Evolutionary conservation across 106 monocot genomes (phyloP).

Genomic region (Alisma plantagoaquatica): DNA sequence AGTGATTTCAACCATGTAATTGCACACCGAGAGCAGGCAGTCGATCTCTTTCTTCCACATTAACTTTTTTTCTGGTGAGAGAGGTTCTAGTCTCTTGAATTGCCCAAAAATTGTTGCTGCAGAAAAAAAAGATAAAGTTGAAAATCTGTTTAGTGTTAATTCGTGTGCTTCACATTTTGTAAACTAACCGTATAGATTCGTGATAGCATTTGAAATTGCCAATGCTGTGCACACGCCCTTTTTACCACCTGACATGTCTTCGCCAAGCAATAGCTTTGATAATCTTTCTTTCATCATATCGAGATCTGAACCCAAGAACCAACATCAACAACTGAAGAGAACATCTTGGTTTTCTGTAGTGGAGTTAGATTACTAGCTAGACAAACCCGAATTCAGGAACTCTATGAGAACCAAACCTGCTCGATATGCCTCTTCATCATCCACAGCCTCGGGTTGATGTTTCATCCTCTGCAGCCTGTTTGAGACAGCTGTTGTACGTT

Average conservation of each 20-base stretch:
- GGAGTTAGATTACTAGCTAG: too few species aligned
- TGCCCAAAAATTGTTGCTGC: constrained; percentile 76
- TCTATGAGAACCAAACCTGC: too few species aligned
- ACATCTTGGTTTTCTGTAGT: too few species aligned
- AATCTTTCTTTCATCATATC: constrained; percentile 76
- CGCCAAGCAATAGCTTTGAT: constrained; percentile 80
- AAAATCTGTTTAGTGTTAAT: background rate
- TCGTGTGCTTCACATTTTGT: background rate
- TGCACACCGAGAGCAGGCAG: constrained; percentile 69
- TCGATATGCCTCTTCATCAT: background rate
- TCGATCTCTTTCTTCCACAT: constrained; percentile 89
- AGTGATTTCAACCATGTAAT: constrained; percentile 54
- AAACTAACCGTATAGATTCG: constrained; percentile 77
- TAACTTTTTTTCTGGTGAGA: constrained; percentile 47
- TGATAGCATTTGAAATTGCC: constrained; percentile 85
- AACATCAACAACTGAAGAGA: too few species aligned
- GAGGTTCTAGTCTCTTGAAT: constrained; percentile 60
- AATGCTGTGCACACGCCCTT: constrained; percentile 69
- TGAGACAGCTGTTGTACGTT: background rate
- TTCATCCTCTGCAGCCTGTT: background rate
- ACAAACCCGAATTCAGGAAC: too few species aligned
- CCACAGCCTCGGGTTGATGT: background rate
- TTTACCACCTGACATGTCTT: constrained; percentile 87
- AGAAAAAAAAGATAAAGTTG: too few species aligned
- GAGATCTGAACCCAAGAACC: constrained; percentile 27